Conservation (phyloP, 768 basidiomycete genomes). For the Hygrophoropsis aurantiaca region DNA sequence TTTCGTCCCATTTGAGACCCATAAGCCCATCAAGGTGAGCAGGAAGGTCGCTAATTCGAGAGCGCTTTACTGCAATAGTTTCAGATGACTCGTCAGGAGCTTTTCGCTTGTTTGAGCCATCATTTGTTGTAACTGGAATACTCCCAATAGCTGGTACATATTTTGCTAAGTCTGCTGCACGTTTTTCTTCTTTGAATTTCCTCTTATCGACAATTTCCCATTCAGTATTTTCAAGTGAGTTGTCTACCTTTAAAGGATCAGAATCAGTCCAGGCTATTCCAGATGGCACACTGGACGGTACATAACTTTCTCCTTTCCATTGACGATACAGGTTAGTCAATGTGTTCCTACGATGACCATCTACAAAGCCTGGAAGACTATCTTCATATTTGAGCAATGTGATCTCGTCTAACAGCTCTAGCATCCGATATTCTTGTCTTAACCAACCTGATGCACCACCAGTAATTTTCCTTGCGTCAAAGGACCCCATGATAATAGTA, state of each 20-base stretch:
- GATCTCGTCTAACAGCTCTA: slow-evolving; percentile 36
- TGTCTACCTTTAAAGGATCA: slow-evolving; percentile 9
- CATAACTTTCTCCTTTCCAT: slow-evolving; percentile 18
- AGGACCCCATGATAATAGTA: slow-evolving; percentile 28
- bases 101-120: no score
- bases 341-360: slow-evolving; percentile 16
- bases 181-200: no score
- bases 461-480: slow-evolving; percentile 23
- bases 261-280: slow-evolving; percentile 11
- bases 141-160: no score
- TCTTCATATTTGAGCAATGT: slow-evolving; percentile 21
- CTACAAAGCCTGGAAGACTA: slow-evolving; percentile 11
- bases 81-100: no score
- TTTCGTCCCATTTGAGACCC: slow-evolving; percentile 18
- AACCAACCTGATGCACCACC: slow-evolving; percentile 24
- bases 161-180: no score
- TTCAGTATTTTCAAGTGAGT: neutral
- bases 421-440: slow-evolving; percentile 34
- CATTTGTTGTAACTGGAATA: no score
- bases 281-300: slow-evolving; percentile 12
- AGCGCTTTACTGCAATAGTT: neutral
- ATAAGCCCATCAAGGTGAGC: no score
- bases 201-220: no score
- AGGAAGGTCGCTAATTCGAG: neutral
- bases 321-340: slow-evolving; percentile 19